A percentile compares a stretch with the other conserved stretches of the same genome.
These are phyloP conservation scores for Naganishia vaughanmartiniae DNA, from an alignment of 768 basidiomycete species.

Conservation along the genomic window DNA sequence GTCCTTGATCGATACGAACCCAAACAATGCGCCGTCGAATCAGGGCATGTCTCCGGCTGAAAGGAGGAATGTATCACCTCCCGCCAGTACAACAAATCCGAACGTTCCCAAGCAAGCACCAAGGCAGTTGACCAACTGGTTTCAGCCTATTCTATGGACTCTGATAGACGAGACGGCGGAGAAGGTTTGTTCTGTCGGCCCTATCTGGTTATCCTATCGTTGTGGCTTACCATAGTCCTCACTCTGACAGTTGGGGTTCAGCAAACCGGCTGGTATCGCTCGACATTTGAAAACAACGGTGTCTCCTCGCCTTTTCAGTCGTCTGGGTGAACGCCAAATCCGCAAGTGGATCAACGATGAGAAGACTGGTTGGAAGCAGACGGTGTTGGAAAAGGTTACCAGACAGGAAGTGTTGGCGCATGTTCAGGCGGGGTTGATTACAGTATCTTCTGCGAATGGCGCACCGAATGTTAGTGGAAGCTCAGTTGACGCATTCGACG, in stretches of 20 bases:
- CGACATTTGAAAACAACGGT: slow-evolving; percentile 10
- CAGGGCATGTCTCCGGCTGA: neutral
- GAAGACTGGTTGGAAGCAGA: slow-evolving; percentile 7
- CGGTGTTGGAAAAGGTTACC: slow-evolving; percentile 3
- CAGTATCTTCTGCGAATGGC: neutral
- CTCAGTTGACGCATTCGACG: slow-evolving; percentile 3
- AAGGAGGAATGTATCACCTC: neutral
- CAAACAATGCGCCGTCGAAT: neutral
- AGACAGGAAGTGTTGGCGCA: slow-evolving; percentile 17
- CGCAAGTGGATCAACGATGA: slow-evolving; percentile 17
- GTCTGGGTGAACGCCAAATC: slow-evolving; percentile 15
- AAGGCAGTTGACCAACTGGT: slow-evolving; percentile 20
- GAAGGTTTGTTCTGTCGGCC: neutral
- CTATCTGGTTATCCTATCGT: neutral
- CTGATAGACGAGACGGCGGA: slow-evolving; percentile 13
- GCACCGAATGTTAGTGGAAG: neutral
- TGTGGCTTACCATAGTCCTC: neutral
- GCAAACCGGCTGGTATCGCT: slow-evolving; percentile 6
- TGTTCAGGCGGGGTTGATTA: slow-evolving; percentile 15
- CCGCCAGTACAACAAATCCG: neutral
- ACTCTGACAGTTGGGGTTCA: slow-evolving; percentile 7
- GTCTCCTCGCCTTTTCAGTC: slow-evolving; percentile 1
- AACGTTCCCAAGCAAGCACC: neutral
- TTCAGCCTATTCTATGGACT: slow-evolving; percentile 18
- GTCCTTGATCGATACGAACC: too few species aligned